These are phyloP conservation scores for Hypholoma sublateritium DNA, from an alignment of 768 basidiomycete species.

Conservation along the genomic window DNA sequence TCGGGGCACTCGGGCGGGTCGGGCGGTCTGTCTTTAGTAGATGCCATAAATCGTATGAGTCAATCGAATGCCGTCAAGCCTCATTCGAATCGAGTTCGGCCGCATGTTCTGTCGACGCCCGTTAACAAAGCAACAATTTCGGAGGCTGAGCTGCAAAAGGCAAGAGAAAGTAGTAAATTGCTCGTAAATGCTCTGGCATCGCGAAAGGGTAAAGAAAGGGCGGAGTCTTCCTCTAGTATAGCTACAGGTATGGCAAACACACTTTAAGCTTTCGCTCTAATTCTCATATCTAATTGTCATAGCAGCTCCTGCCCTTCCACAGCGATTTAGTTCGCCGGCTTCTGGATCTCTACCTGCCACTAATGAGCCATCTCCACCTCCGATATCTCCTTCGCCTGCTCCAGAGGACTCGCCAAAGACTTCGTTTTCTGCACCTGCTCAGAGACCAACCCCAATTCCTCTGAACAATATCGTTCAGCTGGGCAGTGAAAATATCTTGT, in stretches of 20 bases:
- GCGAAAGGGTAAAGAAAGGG: background rate
- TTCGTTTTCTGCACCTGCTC: background rate
- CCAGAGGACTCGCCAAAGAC: too few species aligned
- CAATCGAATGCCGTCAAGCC: background rate
- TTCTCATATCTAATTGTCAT: background rate
- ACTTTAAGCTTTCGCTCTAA: background rate
- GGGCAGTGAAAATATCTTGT: background rate
- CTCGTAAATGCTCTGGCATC: background rate
- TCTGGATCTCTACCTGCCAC: too few species aligned
- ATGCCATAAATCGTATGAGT: background rate
- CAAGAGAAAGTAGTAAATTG: background rate
- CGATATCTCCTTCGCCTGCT: too few species aligned
- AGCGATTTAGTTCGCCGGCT: too few species aligned
- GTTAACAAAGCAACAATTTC: background rate
- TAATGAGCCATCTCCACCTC: too few species aligned
- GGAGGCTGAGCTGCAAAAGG: background rate
- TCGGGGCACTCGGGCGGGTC: background rate
- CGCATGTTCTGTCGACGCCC: background rate
- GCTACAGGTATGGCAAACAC: background rate
- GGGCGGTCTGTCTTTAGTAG: background rate
- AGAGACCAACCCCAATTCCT: background rate
- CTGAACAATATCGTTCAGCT: background rate
- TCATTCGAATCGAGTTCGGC: background rate
- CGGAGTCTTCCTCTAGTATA: background rate
- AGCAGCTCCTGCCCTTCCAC: background rate